A percentile compares a stretch with the other conserved stretches of the same genome.
Conservation (phyloP, 495 filamentous ascomycete species). For the Aspergillus coremiiformis region DNA sequence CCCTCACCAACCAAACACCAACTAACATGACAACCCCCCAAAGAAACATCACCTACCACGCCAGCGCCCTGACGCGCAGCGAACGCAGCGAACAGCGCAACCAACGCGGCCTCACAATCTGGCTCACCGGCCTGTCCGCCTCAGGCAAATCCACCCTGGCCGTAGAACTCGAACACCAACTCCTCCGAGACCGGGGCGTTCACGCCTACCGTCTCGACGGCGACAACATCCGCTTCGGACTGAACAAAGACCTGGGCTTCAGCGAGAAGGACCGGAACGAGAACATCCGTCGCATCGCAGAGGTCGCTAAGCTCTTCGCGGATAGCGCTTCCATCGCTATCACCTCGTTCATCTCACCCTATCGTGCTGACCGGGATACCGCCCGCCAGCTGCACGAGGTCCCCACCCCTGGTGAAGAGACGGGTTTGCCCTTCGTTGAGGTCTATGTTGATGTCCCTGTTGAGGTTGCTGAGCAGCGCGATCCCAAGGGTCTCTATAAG, state of each 20-base stretch:
- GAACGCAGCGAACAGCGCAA: conserved; percentile 75
- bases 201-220: conserved; percentile 91
- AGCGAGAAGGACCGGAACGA: conserved; percentile 87
- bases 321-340: conserved; percentile 81
- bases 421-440: conserved; percentile 77
- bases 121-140: conserved; percentile 93
- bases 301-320: conserved; percentile 95
- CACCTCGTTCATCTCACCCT: conserved; percentile 96
- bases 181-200: conserved; percentile 65
- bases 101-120: conserved; percentile 89
- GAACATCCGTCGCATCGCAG: conserved; percentile 93
- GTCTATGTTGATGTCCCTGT: conserved; percentile 84
- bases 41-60: conserved; percentile 99
- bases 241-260: conserved; percentile 97
- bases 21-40: background rate
- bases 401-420: conserved; percentile 40
- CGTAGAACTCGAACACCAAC: conserved; percentile 90
- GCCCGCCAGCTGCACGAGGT: conserved; percentile 72
- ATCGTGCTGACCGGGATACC: conserved; percentile 72
- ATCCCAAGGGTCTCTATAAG: conserved; percentile 97
- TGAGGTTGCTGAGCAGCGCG: conserved; percentile 84
- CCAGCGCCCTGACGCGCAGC: conserved; percentile 71
- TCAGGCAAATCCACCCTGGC: conserved; percentile 96
- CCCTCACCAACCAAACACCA: background rate
- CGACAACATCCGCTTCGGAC: conserved; percentile 95